Evolutionary conservation across 148 eudicot species (phyloP).

Genomic region (Dysphania ambrosioides): DNA sequence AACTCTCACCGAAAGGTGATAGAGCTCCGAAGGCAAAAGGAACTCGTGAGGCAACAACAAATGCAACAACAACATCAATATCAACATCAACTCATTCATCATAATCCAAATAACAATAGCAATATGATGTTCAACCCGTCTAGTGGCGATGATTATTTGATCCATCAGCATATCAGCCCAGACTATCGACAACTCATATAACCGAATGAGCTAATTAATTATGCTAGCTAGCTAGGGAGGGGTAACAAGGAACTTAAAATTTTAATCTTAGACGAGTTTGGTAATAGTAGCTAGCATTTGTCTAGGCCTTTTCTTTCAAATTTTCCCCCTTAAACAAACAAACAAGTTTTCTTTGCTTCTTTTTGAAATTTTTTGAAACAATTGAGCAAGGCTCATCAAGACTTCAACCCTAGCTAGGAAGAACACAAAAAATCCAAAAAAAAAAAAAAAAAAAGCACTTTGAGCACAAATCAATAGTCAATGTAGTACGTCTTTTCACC

Average conservation of each 20-base stretch:
- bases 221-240: constrained; percentile 19
- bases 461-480: constrained; percentile 5
- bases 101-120: constrained; percentile 9
- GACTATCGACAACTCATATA: constrained; percentile 61
- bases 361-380: constrained; percentile 20
- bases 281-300: constrained; percentile 10
- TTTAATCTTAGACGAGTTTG: constrained; percentile 11
- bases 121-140: constrained; percentile 46
- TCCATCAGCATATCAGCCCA: constrained; percentile 75
- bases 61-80: constrained; percentile 39
- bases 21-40: constrained; percentile 89
- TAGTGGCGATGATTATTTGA: constrained; percentile 68
- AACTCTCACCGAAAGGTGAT: constrained; percentile 82
- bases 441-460: neutral
- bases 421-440: neutral
- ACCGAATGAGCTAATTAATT: neutral
- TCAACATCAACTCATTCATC: constrained; percentile 40
- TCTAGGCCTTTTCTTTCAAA: neutral
- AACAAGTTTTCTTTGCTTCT: constrained; percentile 6
- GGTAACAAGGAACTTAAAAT: constrained; percentile 4
- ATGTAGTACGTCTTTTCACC: neutral
- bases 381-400: constrained; percentile 4
- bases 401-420: neutral
- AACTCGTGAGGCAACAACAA: constrained; percentile 35
- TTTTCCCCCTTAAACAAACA: constrained; percentile 1